A percentile compares a stretch with the other conserved stretches of the same genome.
Evolutionary conservation across 2,329 filamentous ascomycete species (phyloP).

Genomic region (Massarina eburnea): DNA sequence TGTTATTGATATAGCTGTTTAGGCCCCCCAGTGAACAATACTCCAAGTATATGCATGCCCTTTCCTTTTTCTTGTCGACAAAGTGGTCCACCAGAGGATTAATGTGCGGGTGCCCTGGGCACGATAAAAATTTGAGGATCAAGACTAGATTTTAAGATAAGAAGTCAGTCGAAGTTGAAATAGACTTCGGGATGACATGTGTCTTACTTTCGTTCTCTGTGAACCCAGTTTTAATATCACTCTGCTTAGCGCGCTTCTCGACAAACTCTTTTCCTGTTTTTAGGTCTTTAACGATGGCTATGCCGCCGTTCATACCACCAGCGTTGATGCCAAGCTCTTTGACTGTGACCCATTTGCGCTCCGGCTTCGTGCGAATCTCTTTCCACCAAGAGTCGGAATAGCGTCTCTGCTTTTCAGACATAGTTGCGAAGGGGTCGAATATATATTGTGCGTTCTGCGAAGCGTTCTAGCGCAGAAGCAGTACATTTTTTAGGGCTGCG

Average conservation of each 20-base stretch:
- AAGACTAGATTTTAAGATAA: not conserved
- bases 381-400: not conserved
- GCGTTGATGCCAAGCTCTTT: not conserved
- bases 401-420: not conserved
- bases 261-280: not conserved
- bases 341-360: not conserved
- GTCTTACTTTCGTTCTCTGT: not conserved
- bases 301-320: conserved; percentile 9
- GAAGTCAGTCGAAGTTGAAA: not conserved
- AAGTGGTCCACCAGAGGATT: conserved; percentile 9
- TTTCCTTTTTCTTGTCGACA: conserved; percentile 1
- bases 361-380: conserved; percentile 1
- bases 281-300: conserved; percentile 5
- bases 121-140: conserved; percentile 4
- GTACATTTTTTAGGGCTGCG: too few species aligned
- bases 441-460: not conserved
- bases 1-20: not conserved
- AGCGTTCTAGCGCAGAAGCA: too few species aligned
- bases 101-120: conserved; percentile 5
- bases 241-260: conserved; percentile 2
- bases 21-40: not conserved
- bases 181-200: not conserved
- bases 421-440: not conserved
- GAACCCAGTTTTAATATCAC: not conserved
- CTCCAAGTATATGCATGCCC: conserved; percentile 6